Conservation (phyloP, 169 alveolate species). For the Plasmodium coatneyi region DNA sequence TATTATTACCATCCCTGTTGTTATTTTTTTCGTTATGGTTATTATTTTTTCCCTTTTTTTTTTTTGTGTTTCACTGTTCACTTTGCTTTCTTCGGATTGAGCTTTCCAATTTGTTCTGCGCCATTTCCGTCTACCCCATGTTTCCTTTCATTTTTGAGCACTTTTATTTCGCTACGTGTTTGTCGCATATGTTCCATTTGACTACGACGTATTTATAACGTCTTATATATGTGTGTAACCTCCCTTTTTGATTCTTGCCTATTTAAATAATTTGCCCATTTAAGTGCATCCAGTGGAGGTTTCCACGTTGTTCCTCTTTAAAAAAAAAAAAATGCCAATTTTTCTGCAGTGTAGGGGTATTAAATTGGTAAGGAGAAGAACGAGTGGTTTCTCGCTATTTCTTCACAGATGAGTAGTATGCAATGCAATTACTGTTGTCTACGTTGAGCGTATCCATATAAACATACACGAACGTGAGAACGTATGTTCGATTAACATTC, state of each 20-base stretch:
- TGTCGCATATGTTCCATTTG: not conserved
- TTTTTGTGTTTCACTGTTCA: not conserved
- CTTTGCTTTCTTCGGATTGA: not conserved
- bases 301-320: not conserved
- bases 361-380: not conserved
- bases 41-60: no score
- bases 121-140: not conserved
- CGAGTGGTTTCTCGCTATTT: not conserved
- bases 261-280: not conserved
- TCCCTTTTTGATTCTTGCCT: not conserved
- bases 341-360: not conserved
- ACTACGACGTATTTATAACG: not conserved
- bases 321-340: not conserved
- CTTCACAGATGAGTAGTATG: not conserved
- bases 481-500: not conserved
- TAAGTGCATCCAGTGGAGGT: not conserved
- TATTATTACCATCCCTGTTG: not conserved
- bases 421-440: not conserved
- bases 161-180: not conserved
- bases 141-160: not conserved
- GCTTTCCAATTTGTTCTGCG: conserved; percentile 4
- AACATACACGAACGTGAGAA: not conserved
- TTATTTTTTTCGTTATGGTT: not conserved
- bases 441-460: not conserved
- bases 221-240: not conserved